Percentiles rank a stretch among this genome's conserved stretches.
These are phyloP conservation scores for Amaranthus hypochondriacus DNA, from an alignment of 148 eudicot genomes.

Conservation along the genomic window DNA sequence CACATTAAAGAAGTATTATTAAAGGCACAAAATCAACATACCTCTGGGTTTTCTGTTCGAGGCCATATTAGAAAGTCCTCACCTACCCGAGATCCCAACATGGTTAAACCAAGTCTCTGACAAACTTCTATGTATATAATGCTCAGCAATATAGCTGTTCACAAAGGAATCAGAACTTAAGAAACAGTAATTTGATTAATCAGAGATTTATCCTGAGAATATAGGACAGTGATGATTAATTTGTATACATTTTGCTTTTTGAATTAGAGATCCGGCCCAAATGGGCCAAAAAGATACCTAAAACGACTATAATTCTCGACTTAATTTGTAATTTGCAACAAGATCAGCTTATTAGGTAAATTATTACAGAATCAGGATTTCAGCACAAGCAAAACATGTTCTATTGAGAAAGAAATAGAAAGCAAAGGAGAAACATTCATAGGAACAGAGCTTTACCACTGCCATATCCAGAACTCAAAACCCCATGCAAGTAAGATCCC, in stretches of 20 bases:
- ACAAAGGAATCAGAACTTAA: slow-evolving; percentile 17
- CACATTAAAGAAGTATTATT: slow-evolving; percentile 1
- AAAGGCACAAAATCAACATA: slow-evolving; percentile 19
- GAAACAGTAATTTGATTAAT: background rate
- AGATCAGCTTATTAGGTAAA: no score
- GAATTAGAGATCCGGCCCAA: no score
- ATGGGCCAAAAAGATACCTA: no score
- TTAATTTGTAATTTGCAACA: no score
- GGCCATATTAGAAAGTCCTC: slow-evolving; percentile 97
- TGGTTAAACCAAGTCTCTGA: slow-evolving; percentile 82
- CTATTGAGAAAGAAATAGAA: background rate
- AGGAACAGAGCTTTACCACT: slow-evolving; percentile 44
- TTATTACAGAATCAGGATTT: background rate
- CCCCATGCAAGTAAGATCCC: slow-evolving; percentile 75
- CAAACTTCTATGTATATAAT: slow-evolving; percentile 86
- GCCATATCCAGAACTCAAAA: slow-evolving; percentile 61
- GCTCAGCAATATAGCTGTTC: slow-evolving; percentile 83
- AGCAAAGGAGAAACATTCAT: slow-evolving; percentile 9
- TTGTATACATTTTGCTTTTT: no score
- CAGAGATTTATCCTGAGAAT: background rate
- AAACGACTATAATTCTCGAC: no score
- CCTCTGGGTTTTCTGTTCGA: slow-evolving; percentile 76
- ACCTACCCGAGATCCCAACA: slow-evolving; percentile 92
- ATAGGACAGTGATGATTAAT: background rate
- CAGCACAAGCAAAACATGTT: background rate